Conservation (phyloP, 495 filamentous ascomycete genomes). For the Ramalina peruviana region DNA sequence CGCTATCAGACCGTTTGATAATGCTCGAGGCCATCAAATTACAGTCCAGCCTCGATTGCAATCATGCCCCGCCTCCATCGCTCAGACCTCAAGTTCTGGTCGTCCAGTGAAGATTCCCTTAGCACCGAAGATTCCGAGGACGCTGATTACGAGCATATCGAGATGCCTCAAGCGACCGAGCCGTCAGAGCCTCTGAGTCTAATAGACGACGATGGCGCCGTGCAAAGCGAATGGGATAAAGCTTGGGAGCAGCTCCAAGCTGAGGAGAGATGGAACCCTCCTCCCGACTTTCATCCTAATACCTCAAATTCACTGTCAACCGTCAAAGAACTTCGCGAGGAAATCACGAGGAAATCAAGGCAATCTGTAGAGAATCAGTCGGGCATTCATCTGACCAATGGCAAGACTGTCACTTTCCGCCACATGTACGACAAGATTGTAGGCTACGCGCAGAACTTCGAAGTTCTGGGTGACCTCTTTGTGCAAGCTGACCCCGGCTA, state of each 20-base stretch:
- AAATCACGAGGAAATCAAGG: constrained; percentile 1
- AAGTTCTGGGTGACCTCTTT: constrained; percentile 10
- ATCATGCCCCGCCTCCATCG: no score
- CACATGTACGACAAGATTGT: constrained; percentile 9
- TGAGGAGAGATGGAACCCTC: neutral
- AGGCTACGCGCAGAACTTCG: constrained; percentile 7
- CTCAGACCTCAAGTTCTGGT: no score
- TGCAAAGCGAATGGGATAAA: constrained; percentile 6
- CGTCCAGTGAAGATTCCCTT: no score
- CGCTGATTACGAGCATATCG: no score
- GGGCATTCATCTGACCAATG: constrained; percentile 4
- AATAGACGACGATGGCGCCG: neutral
- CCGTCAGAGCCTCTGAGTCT: neutral
- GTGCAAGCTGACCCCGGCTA: constrained; percentile 10
- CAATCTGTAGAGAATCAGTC: neutral
- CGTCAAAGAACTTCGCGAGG: neutral
- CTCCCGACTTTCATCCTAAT: constrained; percentile 1
- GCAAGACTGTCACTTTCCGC: constrained; percentile 1
- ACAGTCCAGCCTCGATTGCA: no score
- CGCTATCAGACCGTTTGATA: no score
- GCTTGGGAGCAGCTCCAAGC: constrained; percentile 7
- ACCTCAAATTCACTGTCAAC: neutral
- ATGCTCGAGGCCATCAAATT: no score
- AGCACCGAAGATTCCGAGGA: no score
- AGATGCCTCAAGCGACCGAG: no score